Conservation (phyloP, 2,329 filamentous ascomycete species). For the Microsporum audouinii region DNA sequence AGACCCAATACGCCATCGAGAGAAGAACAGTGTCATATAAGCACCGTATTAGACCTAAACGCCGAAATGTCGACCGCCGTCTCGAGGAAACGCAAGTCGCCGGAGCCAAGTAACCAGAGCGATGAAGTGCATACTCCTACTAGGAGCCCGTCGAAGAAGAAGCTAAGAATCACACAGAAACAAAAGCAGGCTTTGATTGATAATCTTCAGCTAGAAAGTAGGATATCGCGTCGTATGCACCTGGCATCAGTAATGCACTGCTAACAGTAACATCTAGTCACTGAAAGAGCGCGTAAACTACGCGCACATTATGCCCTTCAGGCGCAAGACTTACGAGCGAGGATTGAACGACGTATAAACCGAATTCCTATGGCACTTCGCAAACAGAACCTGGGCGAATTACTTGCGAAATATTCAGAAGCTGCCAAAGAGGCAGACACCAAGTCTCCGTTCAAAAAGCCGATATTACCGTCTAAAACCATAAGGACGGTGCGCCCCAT, state of each 20-base stretch:
- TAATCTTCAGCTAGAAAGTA: constrained; percentile 81
- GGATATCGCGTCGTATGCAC: constrained; percentile 20
- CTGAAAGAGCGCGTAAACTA: constrained; percentile 74
- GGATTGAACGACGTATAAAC: constrained; percentile 87
- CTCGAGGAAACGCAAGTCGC: constrained; percentile 31
- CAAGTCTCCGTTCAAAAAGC: constrained; percentile 32
- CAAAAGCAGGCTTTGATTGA: constrained; percentile 84
- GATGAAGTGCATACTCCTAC: constrained; percentile 34
- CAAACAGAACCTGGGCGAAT: constrained; percentile 69
- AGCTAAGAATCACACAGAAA: constrained; percentile 49
- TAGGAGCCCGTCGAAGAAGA: constrained; percentile 53
- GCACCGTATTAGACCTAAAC: not conserved
- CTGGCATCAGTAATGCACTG: constrained; percentile 13
- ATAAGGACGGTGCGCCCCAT: constrained; percentile 22
- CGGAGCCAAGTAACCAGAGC: constrained; percentile 27
- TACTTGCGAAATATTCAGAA: constrained; percentile 47
- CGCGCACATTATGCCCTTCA: constrained; percentile 82
- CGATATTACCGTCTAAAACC: constrained; percentile 21
- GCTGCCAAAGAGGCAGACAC: constrained; percentile 32
- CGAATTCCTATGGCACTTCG: constrained; percentile 73
- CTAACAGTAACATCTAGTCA: constrained; percentile 46
- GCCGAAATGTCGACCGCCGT: constrained; percentile 27
- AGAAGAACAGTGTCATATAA: not conserved
- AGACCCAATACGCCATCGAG: not conserved
- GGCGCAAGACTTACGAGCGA: constrained; percentile 69